phyloP scores from a whole-genome alignment of 495 filamentous ascomycete species.

The Aspergillus biplanus region DNA sequence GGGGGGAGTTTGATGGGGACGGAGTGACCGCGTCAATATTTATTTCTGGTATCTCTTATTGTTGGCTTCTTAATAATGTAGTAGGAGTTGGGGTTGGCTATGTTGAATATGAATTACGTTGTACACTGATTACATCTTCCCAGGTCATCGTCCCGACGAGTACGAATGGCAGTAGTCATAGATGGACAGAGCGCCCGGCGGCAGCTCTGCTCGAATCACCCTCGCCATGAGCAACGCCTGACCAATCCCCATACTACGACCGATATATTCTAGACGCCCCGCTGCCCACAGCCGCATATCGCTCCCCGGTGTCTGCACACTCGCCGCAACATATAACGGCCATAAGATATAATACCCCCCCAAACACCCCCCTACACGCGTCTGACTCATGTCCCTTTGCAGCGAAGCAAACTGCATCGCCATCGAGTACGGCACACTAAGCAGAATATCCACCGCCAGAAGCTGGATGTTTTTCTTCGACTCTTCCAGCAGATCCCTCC shows the following conservation, averaged over 20 bases:
- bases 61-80: too few relatives aligned
- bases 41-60: too few relatives aligned
- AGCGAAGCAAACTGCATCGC: constrained; percentile 5
- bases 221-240: constrained; percentile 17
- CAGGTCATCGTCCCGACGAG: background rate
- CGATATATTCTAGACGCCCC: constrained; percentile 3
- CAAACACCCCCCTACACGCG: constrained; percentile 5
- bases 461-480: background rate
- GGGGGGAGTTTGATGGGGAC: too few relatives aligned
- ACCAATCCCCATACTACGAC: constrained; percentile 15
- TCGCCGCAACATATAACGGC: constrained; percentile 15
- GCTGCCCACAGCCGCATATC: constrained; percentile 6
- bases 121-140: too few relatives aligned
- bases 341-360: constrained; percentile 12
- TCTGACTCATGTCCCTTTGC: background rate
- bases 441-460: constrained; percentile 4
- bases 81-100: too few relatives aligned
- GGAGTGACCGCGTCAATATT: too few relatives aligned
- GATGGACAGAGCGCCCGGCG: constrained; percentile 12
- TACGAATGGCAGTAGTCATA: constrained; percentile 24
- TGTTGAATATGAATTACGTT: too few relatives aligned
- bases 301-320: background rate
- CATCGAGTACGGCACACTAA: constrained; percentile 8
- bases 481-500: constrained; percentile 7
- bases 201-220: constrained; percentile 6